Evolutionary conservation across 164 flowering plant species (phyloP).

Genomic region (Sextonia rubra): DNA sequence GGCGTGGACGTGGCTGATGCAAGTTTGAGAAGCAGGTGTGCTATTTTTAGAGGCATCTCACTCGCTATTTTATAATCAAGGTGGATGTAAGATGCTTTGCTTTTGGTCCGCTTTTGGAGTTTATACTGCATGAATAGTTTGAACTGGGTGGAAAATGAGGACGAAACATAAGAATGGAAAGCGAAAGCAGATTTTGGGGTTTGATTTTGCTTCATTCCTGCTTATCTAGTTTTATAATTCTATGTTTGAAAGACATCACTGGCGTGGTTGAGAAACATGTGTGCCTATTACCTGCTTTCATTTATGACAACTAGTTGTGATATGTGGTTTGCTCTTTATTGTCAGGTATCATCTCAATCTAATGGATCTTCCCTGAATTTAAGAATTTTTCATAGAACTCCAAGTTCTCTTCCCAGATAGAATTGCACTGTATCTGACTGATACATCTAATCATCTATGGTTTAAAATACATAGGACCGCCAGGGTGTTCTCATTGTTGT

Average conservation of each 20-base stretch:
- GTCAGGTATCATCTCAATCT: neutral
- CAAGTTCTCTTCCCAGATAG: neutral
- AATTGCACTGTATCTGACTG: neutral
- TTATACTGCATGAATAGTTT: neutral
- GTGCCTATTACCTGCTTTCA: neutral
- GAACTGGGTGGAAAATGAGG: neutral
- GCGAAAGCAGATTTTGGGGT: neutral
- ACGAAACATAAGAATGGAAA: neutral
- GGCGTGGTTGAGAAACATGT: neutral
- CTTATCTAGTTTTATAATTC: too few relatives aligned
- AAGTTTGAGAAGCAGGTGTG: neutral
- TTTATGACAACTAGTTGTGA: neutral
- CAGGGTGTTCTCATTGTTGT: too few relatives aligned
- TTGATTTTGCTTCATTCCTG: neutral
- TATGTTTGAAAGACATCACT: neutral
- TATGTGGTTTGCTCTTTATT: neutral
- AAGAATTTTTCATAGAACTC: neutral
- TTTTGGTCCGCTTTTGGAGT: neutral
- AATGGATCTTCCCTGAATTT: neutral
- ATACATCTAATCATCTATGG: too few relatives aligned
- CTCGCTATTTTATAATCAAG: slow-evolving; percentile 1
- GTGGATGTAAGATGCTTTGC: slow-evolving; percentile 10
- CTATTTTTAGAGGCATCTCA: slow-evolving; percentile 12
- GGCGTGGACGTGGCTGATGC: slow-evolving; percentile 52
- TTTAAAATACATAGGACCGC: too few relatives aligned